phyloP scores from a whole-genome alignment of 192 early-diverging fungal species.

The Jimgerdemannia lactiflua region DNA sequence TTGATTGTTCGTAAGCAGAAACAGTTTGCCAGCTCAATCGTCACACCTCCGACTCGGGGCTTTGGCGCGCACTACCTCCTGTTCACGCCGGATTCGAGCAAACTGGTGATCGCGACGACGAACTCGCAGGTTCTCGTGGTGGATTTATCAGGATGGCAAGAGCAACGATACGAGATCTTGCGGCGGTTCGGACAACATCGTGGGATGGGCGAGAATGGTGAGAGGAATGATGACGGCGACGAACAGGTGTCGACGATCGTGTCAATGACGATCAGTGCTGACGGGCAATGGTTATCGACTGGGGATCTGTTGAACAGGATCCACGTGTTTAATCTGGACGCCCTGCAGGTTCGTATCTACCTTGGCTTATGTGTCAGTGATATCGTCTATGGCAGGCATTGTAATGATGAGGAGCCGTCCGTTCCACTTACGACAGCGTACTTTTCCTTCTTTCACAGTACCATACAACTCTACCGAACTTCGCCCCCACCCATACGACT shows the following conservation, averaged over 20 bases:
- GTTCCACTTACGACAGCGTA: neutral
- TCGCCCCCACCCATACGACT: constrained; percentile 57
- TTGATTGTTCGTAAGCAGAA: constrained; percentile 44
- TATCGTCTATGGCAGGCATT: too few species aligned
- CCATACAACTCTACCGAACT: constrained; percentile 62
- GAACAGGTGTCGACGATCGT: constrained; percentile 56
- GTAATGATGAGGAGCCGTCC: too few species aligned
- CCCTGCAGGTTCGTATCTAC: constrained; percentile 49
- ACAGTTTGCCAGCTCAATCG: constrained; percentile 26
- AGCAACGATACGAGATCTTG: constrained; percentile 56
- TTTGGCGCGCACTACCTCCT: constrained; percentile 54
- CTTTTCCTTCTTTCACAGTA: constrained; percentile 40
- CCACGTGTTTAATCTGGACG: constrained; percentile 72
- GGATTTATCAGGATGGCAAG: constrained; percentile 65
- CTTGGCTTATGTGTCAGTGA: too few species aligned
- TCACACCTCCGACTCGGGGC: constrained; percentile 34
- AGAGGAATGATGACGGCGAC: constrained; percentile 35
- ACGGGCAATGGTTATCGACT: constrained; percentile 80
- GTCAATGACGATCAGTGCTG: constrained; percentile 70
- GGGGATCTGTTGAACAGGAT: constrained; percentile 74
- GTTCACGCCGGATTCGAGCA: constrained; percentile 78
- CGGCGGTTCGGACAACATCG: constrained; percentile 68
- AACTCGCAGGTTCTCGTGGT: constrained; percentile 76
- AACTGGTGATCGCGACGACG: constrained; percentile 71
- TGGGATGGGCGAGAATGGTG: constrained; percentile 39